Evolutionary conservation across 257 asterid genomes (phyloP).

Genomic region (Thymus quinquecostatus): DNA sequence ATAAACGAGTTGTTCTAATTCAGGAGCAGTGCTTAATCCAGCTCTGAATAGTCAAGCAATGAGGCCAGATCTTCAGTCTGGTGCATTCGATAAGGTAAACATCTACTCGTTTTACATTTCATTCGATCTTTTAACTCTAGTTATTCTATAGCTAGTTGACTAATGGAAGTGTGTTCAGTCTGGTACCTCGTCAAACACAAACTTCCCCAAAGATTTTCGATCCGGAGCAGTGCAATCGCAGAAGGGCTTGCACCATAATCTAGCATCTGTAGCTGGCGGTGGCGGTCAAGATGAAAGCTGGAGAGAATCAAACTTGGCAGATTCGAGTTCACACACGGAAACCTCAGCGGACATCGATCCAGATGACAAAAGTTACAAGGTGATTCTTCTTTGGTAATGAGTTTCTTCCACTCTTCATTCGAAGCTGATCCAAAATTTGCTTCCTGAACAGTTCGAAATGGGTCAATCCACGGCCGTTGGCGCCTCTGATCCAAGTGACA

Average conservation of each 20-base stretch:
- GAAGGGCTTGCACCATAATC: conserved; percentile 43
- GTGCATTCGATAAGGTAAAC: conserved; percentile 55
- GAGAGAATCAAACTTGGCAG: conserved; percentile 89
- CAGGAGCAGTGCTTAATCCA: conserved; percentile 50
- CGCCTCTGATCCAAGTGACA: conserved; percentile 71
- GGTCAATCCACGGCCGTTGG: conserved; percentile 55
- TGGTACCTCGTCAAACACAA: conserved; percentile 47
- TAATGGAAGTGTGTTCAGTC: conserved; percentile 36
- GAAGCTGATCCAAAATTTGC: conserved; percentile 26
- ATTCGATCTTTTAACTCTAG: conserved; percentile 18
- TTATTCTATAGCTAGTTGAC: conserved; percentile 21
- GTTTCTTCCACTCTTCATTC: not conserved
- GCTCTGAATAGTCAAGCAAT: conserved; percentile 47
- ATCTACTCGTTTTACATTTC: not conserved
- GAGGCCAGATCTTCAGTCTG: conserved; percentile 53
- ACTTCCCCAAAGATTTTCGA: conserved; percentile 30
- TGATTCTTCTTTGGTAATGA: not conserved
- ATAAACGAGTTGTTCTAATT: conserved; percentile 24
- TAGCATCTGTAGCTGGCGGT: conserved; percentile 43
- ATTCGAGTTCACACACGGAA: conserved; percentile 76
- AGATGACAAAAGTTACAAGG: conserved; percentile 68
- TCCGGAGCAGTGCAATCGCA: conserved; percentile 51
- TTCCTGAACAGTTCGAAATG: conserved; percentile 61
- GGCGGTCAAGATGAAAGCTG: conserved; percentile 71
- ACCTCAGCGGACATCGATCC: conserved; percentile 82